These are phyloP conservation scores for Myxozyma udenii DNA, from an alignment of 805 yeast genomes.

Conservation along the genomic window DNA sequence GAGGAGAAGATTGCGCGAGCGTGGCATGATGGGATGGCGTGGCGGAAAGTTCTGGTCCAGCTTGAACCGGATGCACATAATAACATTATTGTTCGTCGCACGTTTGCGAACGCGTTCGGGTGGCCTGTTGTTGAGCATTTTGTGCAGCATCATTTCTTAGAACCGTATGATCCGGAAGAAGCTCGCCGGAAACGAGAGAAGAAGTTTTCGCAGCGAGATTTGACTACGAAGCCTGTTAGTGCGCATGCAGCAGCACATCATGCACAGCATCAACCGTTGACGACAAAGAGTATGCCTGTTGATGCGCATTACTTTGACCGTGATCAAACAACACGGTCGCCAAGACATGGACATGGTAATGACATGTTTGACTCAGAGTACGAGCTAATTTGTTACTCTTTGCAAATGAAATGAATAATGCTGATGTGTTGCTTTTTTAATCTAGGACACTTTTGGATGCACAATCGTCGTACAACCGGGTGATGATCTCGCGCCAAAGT, in stretches of 20 bases:
- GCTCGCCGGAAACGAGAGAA: not conserved
- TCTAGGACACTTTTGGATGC: no score
- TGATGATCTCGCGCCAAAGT: no score
- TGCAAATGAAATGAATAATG: no score
- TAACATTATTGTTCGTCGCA: conserved; percentile 81
- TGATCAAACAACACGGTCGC: not conserved
- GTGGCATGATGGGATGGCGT: conserved; percentile 78
- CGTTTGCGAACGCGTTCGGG: conserved; percentile 90
- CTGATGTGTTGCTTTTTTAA: no score
- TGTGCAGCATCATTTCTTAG: conserved; percentile 58
- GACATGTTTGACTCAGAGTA: no score
- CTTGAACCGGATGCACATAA: conserved; percentile 93
- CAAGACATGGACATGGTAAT: not conserved
- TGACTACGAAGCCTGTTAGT: no score
- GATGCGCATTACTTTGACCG: not conserved
- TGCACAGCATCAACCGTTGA: no score
- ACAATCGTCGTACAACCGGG: no score
- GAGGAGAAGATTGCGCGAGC: conserved; percentile 84
- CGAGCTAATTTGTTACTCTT: no score
- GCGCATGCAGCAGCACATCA: no score
- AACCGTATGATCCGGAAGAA: conserved; percentile 30
- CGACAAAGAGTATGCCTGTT: not conserved
- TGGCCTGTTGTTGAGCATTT: conserved; percentile 89
- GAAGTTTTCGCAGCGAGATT: no score
- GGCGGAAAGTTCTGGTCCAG: conserved; percentile 89